Evolutionary conservation across 352 stramenopile genomes (phyloP).

Genomic region (Phytophthora chlamydospora): DNA sequence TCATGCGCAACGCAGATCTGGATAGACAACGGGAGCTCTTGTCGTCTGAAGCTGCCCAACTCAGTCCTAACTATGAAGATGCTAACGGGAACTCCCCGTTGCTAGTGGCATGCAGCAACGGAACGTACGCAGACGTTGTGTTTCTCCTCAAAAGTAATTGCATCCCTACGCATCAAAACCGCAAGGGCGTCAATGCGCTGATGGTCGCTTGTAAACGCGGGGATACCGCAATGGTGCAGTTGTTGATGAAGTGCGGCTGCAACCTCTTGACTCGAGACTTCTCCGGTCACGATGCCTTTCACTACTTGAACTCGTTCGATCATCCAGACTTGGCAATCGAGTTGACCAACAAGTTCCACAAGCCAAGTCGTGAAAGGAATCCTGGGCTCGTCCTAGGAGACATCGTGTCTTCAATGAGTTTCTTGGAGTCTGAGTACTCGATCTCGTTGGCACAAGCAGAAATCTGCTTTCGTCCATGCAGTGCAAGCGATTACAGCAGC

Average conservation of each 20-base stretch:
- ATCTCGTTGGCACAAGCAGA: conserved; percentile 27
- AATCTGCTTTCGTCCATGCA: conserved; percentile 11
- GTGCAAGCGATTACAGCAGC: conserved; percentile 1
- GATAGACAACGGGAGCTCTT: conserved; percentile 42
- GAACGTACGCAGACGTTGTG: conserved; percentile 41
- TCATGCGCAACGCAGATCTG: conserved; percentile 43
- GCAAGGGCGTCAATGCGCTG: conserved; percentile 47
- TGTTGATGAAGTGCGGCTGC: conserved; percentile 46
- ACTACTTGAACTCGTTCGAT: conserved; percentile 50
- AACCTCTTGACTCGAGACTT: conserved; percentile 54
- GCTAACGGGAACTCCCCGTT: conserved; percentile 48
- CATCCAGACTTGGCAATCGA: conserved; percentile 49
- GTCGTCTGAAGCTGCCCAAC: conserved; percentile 29
- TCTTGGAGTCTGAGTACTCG: conserved; percentile 14
- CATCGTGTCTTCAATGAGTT: background rate
- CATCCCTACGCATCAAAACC: conserved; percentile 55
- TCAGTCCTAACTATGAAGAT: conserved; percentile 63
- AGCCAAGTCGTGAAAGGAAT: background rate
- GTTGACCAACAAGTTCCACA: conserved; percentile 32
- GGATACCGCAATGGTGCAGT: conserved; percentile 38
- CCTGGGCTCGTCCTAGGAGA: conserved; percentile 14
- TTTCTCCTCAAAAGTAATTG: conserved; percentile 47
- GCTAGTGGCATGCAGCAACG: conserved; percentile 35
- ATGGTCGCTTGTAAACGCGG: conserved; percentile 56
- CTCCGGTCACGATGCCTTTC: conserved; percentile 41